Percentiles rank a stretch among this genome's conserved stretches.
Evolutionary conservation across 2,329 filamentous ascomycete genomes (phyloP).

Genomic region (Acarospora socialis): DNA sequence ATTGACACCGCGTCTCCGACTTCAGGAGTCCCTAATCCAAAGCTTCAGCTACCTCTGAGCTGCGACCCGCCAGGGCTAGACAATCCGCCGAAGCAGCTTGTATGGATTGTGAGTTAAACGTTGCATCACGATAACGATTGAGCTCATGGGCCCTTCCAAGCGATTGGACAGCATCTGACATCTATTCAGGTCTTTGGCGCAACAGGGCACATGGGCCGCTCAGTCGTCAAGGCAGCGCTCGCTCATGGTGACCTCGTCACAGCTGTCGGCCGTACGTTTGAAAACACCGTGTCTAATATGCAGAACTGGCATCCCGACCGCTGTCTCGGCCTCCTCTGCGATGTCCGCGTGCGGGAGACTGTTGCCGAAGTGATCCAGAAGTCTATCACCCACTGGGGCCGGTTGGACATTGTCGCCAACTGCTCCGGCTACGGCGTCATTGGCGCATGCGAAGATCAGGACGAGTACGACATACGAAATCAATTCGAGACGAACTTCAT

Average conservation of each 20-base stretch:
- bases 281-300: conserved; percentile 62
- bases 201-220: conserved; percentile 93
- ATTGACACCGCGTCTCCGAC: too few species aligned
- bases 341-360: conserved; percentile 70
- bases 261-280: conserved; percentile 70
- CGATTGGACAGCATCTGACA: conserved; percentile 2
- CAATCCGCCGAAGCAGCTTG: conserved; percentile 57
- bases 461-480: conserved; percentile 84
- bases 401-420: conserved; percentile 80
- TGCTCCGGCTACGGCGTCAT: conserved; percentile 94
- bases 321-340: conserved; percentile 72
- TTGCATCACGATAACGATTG: conserved; percentile 1
- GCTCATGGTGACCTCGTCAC: conserved; percentile 69
- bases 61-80: conserved; percentile 69
- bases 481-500: conserved; percentile 98
- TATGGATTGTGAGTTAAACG: conserved; percentile 63
- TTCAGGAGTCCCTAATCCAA: conserved; percentile 18
- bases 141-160: conserved; percentile 1
- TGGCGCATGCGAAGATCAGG: conserved; percentile 89
- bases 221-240: conserved; percentile 69
- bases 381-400: conserved; percentile 60
- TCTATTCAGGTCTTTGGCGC: conserved; percentile 66
- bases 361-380: conserved; percentile 57
- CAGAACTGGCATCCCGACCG: conserved; percentile 25
- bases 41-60: conserved; percentile 57